Percentiles rank a stretch among this genome's conserved stretches.
These are phyloP conservation scores for Clonostachys rosea DNA, from an alignment of 2,329 filamentous ascomycete genomes.

Conservation along the genomic window DNA sequence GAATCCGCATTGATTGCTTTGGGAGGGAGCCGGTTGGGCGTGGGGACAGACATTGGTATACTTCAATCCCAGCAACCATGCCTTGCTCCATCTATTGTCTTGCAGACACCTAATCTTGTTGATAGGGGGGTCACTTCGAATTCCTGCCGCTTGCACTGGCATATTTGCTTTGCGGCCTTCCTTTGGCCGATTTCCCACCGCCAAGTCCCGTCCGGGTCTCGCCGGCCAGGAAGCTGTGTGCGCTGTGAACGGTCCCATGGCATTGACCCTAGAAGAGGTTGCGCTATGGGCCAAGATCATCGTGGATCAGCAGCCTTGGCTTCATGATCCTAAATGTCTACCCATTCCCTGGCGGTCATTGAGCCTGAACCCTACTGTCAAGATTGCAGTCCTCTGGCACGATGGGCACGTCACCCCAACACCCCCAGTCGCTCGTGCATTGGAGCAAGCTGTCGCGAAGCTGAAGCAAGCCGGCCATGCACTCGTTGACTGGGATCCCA, in stretches of 20 bases:
- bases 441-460: slow-evolving; percentile 15
- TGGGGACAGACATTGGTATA: slow-evolving; percentile 36
- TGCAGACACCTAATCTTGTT: no score
- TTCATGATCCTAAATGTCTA: slow-evolving; percentile 48
- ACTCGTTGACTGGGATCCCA: slow-evolving; percentile 20
- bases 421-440: slow-evolving; percentile 10
- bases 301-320: slow-evolving; percentile 49
- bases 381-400: slow-evolving; percentile 58
- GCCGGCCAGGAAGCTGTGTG: slow-evolving; percentile 2
- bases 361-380: slow-evolving; percentile 32
- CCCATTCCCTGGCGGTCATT: slow-evolving; percentile 50
- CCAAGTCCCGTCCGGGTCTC: slow-evolving; percentile 1
- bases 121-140: slow-evolving; percentile 31
- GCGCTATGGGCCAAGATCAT: slow-evolving; percentile 47
- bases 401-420: slow-evolving; percentile 45
- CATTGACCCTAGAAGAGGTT: slow-evolving; percentile 15
- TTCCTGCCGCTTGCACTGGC: slow-evolving; percentile 36
- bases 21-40: slow-evolving; percentile 28
- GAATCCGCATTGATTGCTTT: slow-evolving; percentile 33
- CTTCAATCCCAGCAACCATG: background rate
- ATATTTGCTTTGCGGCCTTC: slow-evolving; percentile 32
- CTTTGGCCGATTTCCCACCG: background rate
- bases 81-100: no score
- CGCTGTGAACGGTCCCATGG: background rate
- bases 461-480: slow-evolving; percentile 18